phyloP scores from a whole-genome alignment of 768 basidiomycete genomes.

The Termitomyces sp. region DNA sequence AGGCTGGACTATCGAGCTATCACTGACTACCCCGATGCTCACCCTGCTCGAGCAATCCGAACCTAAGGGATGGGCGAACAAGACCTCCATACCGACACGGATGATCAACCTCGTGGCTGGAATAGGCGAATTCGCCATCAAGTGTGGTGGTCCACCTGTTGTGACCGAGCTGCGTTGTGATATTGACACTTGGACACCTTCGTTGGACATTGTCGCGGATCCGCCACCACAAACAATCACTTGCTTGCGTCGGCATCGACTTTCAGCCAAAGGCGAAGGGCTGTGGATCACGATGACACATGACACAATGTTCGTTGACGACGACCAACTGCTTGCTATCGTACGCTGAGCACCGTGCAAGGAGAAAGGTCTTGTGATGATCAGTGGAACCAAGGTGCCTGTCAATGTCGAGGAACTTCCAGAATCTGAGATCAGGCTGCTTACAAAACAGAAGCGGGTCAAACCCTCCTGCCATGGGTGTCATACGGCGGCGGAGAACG shows the following conservation, averaged over 20 bases:
- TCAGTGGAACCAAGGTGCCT: conserved; percentile 82
- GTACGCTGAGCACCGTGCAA: conserved; percentile 74
- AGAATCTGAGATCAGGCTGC: conserved; percentile 80
- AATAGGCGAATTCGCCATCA: conserved; percentile 94
- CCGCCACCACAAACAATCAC: conserved; percentile 85
- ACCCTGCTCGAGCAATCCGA: conserved; percentile 96
- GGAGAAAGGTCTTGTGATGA: conserved; percentile 81
- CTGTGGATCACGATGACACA: conserved; percentile 93
- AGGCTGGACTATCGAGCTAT: conserved; percentile 97
- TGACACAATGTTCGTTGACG: conserved; percentile 72
- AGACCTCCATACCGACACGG: conserved; percentile 89
- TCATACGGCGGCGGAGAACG: conserved; percentile 63
- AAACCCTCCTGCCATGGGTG: conserved; percentile 79
- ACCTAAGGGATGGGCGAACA: conserved; percentile 96
- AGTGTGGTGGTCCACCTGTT: conserved; percentile 92
- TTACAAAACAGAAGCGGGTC: conserved; percentile 82
- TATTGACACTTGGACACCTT: conserved; percentile 82
- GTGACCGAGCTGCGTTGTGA: conserved; percentile 91
- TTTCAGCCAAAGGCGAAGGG: conserved; percentile 87
- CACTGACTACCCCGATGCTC: conserved; percentile 91
- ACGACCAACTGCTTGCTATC: conserved; percentile 73
- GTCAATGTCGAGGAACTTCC: conserved; percentile 90
- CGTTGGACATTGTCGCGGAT: conserved; percentile 87
- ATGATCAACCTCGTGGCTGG: conserved; percentile 90
- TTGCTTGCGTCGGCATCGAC: conserved; percentile 81